Evolutionary conservation across 2,329 filamentous ascomycete species (phyloP).

Genomic region (Tolypocladium amazonense): DNA sequence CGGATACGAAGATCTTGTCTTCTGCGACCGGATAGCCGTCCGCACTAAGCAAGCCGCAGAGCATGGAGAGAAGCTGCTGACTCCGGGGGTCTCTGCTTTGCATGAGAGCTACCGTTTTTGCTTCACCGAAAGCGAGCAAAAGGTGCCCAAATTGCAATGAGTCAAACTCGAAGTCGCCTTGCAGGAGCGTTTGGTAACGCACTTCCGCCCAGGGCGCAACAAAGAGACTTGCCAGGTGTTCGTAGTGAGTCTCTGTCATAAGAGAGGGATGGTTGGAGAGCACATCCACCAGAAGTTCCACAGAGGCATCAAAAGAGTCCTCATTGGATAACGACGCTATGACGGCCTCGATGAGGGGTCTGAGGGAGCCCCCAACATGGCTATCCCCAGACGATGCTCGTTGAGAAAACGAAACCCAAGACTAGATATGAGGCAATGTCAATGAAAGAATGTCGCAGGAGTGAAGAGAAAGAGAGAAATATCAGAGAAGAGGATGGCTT

Average conservation of each 20-base stretch:
- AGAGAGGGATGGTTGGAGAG: constrained; percentile 55
- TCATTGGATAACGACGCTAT: constrained; percentile 51
- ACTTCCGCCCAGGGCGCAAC: constrained; percentile 47
- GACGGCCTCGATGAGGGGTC: constrained; percentile 46
- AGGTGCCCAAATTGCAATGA: constrained; percentile 55
- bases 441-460: neutral
- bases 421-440: constrained; percentile 26
- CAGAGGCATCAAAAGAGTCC: constrained; percentile 45
- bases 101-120: constrained; percentile 50
- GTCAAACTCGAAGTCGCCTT: constrained; percentile 53
- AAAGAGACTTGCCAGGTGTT: constrained; percentile 47
- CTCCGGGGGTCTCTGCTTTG: constrained; percentile 37
- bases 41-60: constrained; percentile 56
- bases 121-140: constrained; percentile 58
- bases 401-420: constrained; percentile 67
- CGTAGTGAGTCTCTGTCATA: constrained; percentile 47
- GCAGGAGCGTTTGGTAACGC: constrained; percentile 42
- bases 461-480: neutral
- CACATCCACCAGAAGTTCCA: constrained; percentile 55
- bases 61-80: constrained; percentile 41
- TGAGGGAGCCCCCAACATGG: constrained; percentile 47
- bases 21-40: constrained; percentile 59
- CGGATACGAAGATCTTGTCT: constrained; percentile 62
- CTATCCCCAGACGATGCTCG: constrained; percentile 47
- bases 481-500: no score